These are phyloP conservation scores for Cytospora paraplurivora DNA, from an alignment of 2,329 filamentous ascomycete species.

Conservation along the genomic window DNA sequence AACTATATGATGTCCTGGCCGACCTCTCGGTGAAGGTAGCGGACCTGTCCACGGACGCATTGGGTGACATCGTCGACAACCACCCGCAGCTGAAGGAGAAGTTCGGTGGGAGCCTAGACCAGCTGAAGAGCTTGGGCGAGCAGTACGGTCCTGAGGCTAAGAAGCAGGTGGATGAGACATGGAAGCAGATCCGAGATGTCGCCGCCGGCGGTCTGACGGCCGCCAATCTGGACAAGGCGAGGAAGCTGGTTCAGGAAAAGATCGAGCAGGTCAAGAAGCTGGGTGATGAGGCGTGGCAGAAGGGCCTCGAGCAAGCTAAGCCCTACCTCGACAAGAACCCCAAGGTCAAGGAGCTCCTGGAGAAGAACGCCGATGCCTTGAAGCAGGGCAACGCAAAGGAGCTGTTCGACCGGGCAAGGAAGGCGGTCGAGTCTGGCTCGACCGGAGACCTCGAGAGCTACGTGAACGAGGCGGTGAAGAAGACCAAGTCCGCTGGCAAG, in stretches of 20 bases:
- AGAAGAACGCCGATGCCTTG: constrained; percentile 68
- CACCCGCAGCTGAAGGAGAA: constrained; percentile 74
- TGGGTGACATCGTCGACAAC: constrained; percentile 68
- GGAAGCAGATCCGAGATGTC: constrained; percentile 66
- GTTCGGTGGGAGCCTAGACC: constrained; percentile 66
- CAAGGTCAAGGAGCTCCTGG: constrained; percentile 71
- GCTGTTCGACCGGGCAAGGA: constrained; percentile 63
- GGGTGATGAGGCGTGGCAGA: constrained; percentile 72
- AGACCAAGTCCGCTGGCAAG: constrained; percentile 56
- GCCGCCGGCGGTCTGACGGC: constrained; percentile 62
- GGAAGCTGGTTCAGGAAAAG: constrained; percentile 70
- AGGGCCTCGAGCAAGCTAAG: constrained; percentile 70
- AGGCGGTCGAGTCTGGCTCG: constrained; percentile 63
- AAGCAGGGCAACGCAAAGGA: constrained; percentile 68
- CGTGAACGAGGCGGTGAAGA: constrained; percentile 58
- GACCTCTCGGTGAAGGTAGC: constrained; percentile 63
- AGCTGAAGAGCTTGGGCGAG: constrained; percentile 70
- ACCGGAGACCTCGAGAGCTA: constrained; percentile 61
- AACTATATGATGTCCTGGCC: constrained; percentile 63
- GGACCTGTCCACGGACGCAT: constrained; percentile 63
- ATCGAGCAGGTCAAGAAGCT: constrained; percentile 65
- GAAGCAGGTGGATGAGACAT: constrained; percentile 74
- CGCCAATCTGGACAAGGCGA: constrained; percentile 55
- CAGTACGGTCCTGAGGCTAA: constrained; percentile 75
- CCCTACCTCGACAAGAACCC: constrained; percentile 76